Conservation (phyloP, 2,329 filamentous ascomycete genomes). For the Colletotrichum sp. region DNA sequence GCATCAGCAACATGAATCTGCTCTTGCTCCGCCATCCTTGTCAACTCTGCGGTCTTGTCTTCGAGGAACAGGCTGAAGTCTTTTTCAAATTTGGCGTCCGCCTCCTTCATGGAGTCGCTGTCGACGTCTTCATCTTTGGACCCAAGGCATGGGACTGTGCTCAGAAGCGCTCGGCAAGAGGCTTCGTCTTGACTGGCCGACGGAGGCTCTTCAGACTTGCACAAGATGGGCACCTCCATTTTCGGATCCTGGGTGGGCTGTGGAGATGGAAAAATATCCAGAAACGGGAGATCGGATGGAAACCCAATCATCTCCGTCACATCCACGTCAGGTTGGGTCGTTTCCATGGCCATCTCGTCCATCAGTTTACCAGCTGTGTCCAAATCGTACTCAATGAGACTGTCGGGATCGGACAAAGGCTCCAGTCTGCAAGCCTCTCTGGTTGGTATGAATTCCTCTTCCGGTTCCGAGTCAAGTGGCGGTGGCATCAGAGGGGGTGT, state of each 20-base stretch:
- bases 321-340: not conserved
- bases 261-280: not conserved
- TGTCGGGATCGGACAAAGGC: constrained; percentile 34
- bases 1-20: constrained; percentile 28
- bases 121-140: not conserved
- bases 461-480: not conserved
- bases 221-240: not conserved
- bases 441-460: constrained; percentile 26
- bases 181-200: not conserved
- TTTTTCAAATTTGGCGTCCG: constrained; percentile 25
- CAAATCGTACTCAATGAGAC: constrained; percentile 16
- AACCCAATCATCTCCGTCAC: not conserved
- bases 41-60: constrained; percentile 7
- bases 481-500: not conserved
- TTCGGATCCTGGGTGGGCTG: not conserved
- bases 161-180: not conserved
- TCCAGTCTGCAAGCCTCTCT: constrained; percentile 27
- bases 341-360: not conserved
- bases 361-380: constrained; percentile 7
- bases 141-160: not conserved
- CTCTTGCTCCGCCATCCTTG: constrained; percentile 31
- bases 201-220: not conserved
- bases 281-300: not conserved
- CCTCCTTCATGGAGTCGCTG: not conserved
- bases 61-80: constrained; percentile 27